A percentile compares a stretch with the other conserved stretches of the same genome.
These are phyloP conservation scores for Wallacemonas sp. DNA, from an alignment of 208 protist genomes.

Conservation along the genomic window DNA sequence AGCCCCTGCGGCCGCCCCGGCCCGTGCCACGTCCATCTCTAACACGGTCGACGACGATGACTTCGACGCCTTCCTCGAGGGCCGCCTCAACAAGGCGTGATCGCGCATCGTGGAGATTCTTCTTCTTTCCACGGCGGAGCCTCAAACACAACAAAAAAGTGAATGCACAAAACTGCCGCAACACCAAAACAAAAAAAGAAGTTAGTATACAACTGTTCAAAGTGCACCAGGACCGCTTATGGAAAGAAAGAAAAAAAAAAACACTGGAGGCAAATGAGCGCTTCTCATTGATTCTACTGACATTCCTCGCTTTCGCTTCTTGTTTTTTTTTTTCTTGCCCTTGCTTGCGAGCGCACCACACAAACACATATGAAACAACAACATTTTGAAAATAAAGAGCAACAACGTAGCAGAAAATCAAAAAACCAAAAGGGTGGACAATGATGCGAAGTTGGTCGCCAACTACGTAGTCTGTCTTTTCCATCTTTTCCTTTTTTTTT, in stretches of 20 bases:
- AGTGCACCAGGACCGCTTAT: background rate
- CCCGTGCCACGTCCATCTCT: conserved; percentile 2
- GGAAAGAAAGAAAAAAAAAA: background rate
- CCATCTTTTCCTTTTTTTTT: background rate
- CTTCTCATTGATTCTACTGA: background rate
- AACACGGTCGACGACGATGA: conserved; percentile 52
- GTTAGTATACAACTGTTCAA: no score
- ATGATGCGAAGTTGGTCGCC: no score
- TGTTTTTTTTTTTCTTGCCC: background rate
- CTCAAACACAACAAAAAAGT: background rate
- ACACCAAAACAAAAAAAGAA: no score
- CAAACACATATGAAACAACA: no score
- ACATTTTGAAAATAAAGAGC: no score
- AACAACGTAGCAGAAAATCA: no score
- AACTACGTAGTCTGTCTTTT: background rate
- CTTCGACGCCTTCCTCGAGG: conserved; percentile 77
- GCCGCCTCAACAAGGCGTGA: conserved; percentile 20
- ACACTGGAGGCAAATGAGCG: no score
- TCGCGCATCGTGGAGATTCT: no score
- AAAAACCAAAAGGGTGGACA: no score
- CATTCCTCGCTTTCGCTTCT: no score
- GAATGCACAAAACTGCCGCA: background rate
- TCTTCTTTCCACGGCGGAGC: no score
- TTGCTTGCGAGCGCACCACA: background rate
- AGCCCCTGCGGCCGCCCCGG: background rate